These are phyloP conservation scores for Eutypella sp. DNA, from an alignment of 2,329 filamentous ascomycete species.

Conservation along the genomic window DNA sequence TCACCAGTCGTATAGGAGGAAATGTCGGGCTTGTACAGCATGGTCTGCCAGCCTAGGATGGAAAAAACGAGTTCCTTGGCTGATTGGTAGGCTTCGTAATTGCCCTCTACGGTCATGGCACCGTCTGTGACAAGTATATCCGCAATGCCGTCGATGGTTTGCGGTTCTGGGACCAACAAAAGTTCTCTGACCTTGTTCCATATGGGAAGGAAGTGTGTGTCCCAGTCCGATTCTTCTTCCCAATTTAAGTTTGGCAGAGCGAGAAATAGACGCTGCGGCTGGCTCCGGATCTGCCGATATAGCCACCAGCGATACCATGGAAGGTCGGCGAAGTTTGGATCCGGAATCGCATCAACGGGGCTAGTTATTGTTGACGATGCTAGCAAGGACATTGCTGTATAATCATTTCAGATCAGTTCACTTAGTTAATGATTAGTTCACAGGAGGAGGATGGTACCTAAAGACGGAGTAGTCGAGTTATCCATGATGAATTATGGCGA, in stretches of 20 bases:
- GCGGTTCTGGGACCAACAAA: constrained; percentile 1
- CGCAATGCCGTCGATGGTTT: constrained; percentile 16
- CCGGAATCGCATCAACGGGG: neutral
- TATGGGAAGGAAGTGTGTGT: constrained; percentile 6
- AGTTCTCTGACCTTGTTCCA: constrained; percentile 7
- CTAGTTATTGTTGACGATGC: neutral
- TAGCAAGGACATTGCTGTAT: neutral
- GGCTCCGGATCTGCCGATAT: constrained; percentile 4
- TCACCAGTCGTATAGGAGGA: constrained; percentile 2
- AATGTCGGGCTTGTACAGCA: constrained; percentile 17
- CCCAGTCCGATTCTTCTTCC: constrained; percentile 1
- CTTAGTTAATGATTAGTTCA: neutral
- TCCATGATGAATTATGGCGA: neutral
- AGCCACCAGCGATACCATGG: constrained; percentile 9
- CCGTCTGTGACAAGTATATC: constrained; percentile 6
- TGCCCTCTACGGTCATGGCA: constrained; percentile 3
- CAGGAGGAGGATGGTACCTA: neutral
- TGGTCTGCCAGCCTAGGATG: constrained; percentile 20
- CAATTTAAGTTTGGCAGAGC: constrained; percentile 2
- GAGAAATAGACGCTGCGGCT: constrained; percentile 7
- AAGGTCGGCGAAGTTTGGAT: constrained; percentile 2
- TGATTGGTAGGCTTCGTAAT: constrained; percentile 3
- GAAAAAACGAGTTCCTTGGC: constrained; percentile 16
- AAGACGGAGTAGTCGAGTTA: neutral
- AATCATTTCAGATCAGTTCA: neutral